Base-by-base conservation (phyloP, 2,329 filamentous ascomycete species). In the Cercospora sp. region DNA sequence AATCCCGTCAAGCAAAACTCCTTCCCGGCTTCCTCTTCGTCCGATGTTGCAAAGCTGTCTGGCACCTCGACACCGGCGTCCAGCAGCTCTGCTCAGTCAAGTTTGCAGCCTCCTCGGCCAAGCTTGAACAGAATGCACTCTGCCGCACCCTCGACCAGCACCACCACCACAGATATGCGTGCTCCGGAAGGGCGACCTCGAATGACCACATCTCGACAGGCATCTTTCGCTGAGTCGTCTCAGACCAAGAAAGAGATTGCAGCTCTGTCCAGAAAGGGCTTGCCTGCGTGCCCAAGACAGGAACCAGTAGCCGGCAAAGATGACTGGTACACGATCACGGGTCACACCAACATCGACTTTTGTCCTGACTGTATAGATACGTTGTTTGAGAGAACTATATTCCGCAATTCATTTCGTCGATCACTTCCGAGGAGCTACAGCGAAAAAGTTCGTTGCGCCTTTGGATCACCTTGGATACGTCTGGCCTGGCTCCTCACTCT, bases 401-500 rank as follows among this genome's bases (percentile, higher is more conserved):
- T 91, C 76, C 84, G 87, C 2, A 83, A 86, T 16, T 83, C 88
- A 36, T 93, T 97, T 74, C 81, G 89, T 10, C 84, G 85, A 3
- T 87, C 87, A 39, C 84, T 87, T 31, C 81, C 84, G 30, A 87
- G 88, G 16, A 83, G 87, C 4, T 81, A 84, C 2, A 85, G 87
- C 13, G 82, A 84, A 48, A 83, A 87, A 57, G 84, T 91, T 7
- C 83, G 86, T 57, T 98, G 94, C 80, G 90, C 93, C 71, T 92
- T 97, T 79, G 92, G 91, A 20, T 85, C 87, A 12, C 87, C 90
- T 0, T 97, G 93, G 92, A 90, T 92, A 74, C 89, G 92, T 30
- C 88, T 97, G 45, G 93, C 93, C 0, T 96, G 91, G 88, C 84
- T 94, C 3, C 84, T 96, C 70, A 94, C 89, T 2, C 81, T 91